Percentiles rank a stretch among this genome's conserved stretches.
phyloP scores from a whole-genome alignment of 1,139 yeast species.

The Tardiomyces depauwii region DNA sequence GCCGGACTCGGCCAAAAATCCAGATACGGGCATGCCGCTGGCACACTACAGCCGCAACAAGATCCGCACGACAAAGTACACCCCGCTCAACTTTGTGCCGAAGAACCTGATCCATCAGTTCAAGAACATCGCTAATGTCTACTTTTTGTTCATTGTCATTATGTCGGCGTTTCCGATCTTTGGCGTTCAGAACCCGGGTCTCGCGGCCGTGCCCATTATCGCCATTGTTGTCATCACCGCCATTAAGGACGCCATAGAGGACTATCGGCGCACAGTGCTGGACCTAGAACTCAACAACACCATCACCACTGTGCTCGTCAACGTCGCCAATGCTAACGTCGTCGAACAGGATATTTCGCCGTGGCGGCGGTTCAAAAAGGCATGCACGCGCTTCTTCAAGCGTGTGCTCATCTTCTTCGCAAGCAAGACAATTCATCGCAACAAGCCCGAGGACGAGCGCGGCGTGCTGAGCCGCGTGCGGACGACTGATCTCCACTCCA shows the following conservation, averaged over 20 bases:
- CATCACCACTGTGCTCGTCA: constrained; percentile 61
- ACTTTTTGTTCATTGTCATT: constrained; percentile 66
- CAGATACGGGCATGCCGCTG: constrained; percentile 30
- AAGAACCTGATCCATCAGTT: constrained; percentile 69
- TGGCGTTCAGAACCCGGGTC: constrained; percentile 85
- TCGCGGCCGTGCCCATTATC: constrained; percentile 88
- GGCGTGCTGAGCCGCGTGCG: not conserved
- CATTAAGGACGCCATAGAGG: constrained; percentile 88
- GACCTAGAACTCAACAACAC: constrained; percentile 86
- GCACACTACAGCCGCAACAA: constrained; percentile 61
- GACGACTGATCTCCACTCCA: not conserved
- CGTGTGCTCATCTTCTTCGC: not conserved
- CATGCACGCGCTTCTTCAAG: constrained; percentile 19
- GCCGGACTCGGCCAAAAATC: constrained; percentile 50
- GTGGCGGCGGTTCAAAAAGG: constrained; percentile 61
- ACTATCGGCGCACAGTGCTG: constrained; percentile 67
- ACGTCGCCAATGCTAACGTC: constrained; percentile 64
- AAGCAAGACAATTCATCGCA: not conserved
- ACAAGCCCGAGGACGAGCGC: not conserved
- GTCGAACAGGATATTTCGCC: constrained; percentile 47
- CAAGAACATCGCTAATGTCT: constrained; percentile 74
- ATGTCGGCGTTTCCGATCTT: constrained; percentile 77
- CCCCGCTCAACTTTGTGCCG: constrained; percentile 80
- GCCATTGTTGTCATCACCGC: constrained; percentile 89
- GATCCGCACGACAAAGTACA: constrained; percentile 86